Base-by-base conservation (phyloP, 164 flowering plant species). In the Vitis rupestris region DNA sequence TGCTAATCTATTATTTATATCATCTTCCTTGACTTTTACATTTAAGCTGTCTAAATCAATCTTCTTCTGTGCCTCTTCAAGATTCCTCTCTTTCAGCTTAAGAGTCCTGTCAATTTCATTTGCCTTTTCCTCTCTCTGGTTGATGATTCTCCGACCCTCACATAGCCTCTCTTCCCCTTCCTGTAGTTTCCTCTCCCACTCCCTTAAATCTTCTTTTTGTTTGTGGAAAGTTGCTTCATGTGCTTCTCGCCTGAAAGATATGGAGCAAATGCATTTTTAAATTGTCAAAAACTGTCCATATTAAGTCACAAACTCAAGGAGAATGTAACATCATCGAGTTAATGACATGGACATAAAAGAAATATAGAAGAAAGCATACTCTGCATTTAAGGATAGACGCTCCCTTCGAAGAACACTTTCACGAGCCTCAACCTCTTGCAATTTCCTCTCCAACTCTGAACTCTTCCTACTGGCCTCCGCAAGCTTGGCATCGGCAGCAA, bases 111-210 rank as follows among this genome's bases (percentile, higher is more conserved):
- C 94, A 65, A 47, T 79, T 78, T 89, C 94, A 75, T 85, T 89
- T 51, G 74, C 83, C 74, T 79, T 83, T 63, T 84, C 92, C 81
- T 92, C 98, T 65, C 87, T 88, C 74, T 85, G 81, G 17, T 80
- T 83, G 14, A 90, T 77, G 44, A 70, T 73, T 72, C 86, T 82
- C 58, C 88, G 79, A 61, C 82, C 76, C 72, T 88, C 88, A 73
- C 73, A 70, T 37, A 92, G 76, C 66, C 82, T 88, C 66, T 87
- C 86, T 69, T 96, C 98, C 31, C 81, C 76, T 74, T 85, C 87
- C 66, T 86, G 89, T 37, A 96, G 74, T n/a, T 80, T 89, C 73
- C 71, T 86, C 71, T 93, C 98, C 99, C 97, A 92, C 5, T 84
- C 87, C 61, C 67, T 79, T 49, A 93, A 67, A 31, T 90, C 94